Percentiles rank a stretch among this genome's conserved stretches.
These are phyloP conservation scores for Besnoitia besnoiti DNA, from an alignment of 169 alveolate species.

Conservation along the genomic window DNA sequence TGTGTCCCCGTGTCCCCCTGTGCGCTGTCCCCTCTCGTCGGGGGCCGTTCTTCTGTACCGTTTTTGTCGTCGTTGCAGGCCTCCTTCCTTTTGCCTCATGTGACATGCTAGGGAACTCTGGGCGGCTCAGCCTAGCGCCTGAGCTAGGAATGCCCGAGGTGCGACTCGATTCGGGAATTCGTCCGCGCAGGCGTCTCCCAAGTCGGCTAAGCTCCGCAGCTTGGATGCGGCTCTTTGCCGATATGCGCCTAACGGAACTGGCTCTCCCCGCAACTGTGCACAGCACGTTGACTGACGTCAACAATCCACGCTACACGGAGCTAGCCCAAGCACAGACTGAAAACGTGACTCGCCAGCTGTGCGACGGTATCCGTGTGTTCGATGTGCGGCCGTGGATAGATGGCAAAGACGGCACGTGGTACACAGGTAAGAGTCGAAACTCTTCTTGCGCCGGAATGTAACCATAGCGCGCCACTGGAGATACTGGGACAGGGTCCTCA, in stretches of 20 bases:
- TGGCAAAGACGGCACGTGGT: slow-evolving; percentile 14
- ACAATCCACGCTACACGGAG: slow-evolving; percentile 29
- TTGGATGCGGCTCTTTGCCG: slow-evolving; percentile 52
- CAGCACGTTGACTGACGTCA: slow-evolving; percentile 62
- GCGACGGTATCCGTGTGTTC: slow-evolving; percentile 51
- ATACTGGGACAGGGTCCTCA: too few species aligned
- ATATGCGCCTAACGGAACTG: slow-evolving; percentile 43
- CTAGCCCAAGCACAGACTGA: slow-evolving; percentile 54
- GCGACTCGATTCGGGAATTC: background rate
- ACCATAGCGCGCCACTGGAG: too few species aligned
- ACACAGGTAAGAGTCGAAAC: slow-evolving; percentile 10
- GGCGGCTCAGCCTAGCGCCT: background rate
- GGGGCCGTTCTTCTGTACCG: background rate
- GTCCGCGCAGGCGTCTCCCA: background rate
- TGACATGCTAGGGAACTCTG: background rate
- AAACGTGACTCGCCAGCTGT: slow-evolving; percentile 54
- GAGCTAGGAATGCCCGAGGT: background rate
- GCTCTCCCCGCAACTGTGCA: slow-evolving; percentile 65
- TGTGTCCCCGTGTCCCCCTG: background rate
- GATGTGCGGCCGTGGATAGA: slow-evolving; percentile 62
- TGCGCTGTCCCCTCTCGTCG: background rate
- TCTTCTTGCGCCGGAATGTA: too few species aligned
- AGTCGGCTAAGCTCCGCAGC: background rate
- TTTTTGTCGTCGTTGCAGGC: background rate
- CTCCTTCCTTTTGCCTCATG: background rate